These are phyloP conservation scores for Mrakia gelida DNA, from an alignment of 768 basidiomycete species.

Conservation along the genomic window DNA sequence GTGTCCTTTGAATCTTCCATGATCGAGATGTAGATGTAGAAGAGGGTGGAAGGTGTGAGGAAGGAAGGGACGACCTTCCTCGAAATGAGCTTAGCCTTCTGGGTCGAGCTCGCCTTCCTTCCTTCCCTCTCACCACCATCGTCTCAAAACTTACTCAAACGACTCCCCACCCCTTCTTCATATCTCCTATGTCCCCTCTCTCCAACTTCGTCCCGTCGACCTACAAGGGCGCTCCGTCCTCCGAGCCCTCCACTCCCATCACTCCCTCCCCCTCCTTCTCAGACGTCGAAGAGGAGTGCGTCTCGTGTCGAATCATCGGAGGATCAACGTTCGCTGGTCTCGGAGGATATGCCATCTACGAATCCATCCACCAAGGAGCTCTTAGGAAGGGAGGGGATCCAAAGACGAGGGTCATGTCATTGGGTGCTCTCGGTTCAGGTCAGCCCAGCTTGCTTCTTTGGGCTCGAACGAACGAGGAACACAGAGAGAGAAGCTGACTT, in stretches of 20 bases:
- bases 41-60: too few species aligned
- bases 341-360: not conserved
- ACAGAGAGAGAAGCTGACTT: not conserved
- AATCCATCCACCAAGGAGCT: not conserved
- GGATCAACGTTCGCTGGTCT: slow-evolving; percentile 4
- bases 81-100: too few species aligned
- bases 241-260: not conserved
- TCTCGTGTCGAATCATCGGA: slow-evolving; percentile 12
- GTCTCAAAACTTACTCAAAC: not conserved
- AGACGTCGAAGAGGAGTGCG: not conserved
- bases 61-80: too few species aligned
- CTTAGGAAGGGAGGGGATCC: not conserved
- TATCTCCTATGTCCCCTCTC: not conserved
- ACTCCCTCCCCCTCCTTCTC: not conserved
- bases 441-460: not conserved
- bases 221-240: not conserved
- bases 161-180: not conserved
- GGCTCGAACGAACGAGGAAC: not conserved
- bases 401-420: not conserved
- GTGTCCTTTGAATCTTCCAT: too few species aligned
- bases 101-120: not conserved
- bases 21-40: too few species aligned
- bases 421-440: not conserved
- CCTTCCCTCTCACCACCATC: not conserved
- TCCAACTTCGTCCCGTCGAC: not conserved